These are phyloP conservation scores for Candida vartiovaarae DNA, from an alignment of 805 yeast species.

Conservation along the genomic window DNA sequence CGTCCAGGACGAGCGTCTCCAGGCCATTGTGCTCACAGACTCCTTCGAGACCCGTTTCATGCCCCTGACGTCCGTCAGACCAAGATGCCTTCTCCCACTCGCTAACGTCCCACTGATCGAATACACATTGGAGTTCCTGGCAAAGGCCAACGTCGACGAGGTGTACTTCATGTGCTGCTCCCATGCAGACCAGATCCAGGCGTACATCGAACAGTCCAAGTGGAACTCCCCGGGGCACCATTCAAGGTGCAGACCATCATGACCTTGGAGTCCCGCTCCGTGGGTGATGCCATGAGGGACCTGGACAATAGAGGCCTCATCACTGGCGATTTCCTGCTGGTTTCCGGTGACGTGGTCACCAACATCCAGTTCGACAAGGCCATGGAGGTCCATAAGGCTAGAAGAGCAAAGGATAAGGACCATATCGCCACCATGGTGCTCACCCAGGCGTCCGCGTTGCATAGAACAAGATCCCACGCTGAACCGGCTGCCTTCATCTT, in stretches of 20 bases:
- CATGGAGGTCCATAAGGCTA: slow-evolving; percentile 63
- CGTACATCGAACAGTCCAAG: slow-evolving; percentile 66
- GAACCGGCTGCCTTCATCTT: slow-evolving; percentile 83
- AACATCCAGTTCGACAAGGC: slow-evolving; percentile 76
- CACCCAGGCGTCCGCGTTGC: slow-evolving; percentile 76
- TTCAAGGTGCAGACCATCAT: slow-evolving; percentile 73
- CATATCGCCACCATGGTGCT: slow-evolving; percentile 93
- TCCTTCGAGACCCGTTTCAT: slow-evolving; percentile 87
- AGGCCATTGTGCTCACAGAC: slow-evolving; percentile 92
- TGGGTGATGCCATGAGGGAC: slow-evolving; percentile 97
- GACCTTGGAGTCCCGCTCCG: slow-evolving; percentile 82
- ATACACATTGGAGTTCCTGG: slow-evolving; percentile 89
- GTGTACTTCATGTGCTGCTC: slow-evolving; percentile 86
- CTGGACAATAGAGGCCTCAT: slow-evolving; percentile 86
- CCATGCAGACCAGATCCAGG: slow-evolving; percentile 84
- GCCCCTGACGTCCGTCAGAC: slow-evolving; percentile 82
- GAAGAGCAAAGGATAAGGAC: slow-evolving; percentile 73
- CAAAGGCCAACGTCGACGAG: slow-evolving; percentile 83
- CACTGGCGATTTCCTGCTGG: slow-evolving; percentile 81
- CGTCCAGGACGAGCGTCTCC: slow-evolving; percentile 67
- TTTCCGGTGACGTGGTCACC: slow-evolving; percentile 94
- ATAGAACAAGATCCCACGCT: slow-evolving; percentile 72
- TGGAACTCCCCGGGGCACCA: slow-evolving; percentile 72
- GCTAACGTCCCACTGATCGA: slow-evolving; percentile 93
- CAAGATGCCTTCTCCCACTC: slow-evolving; percentile 86